A percentile compares a stretch with the other conserved stretches of the same genome.
phyloP scores from a whole-genome alignment of 1,284 basidiomycete genomes.

The Boletus semigastroideus region DNA sequence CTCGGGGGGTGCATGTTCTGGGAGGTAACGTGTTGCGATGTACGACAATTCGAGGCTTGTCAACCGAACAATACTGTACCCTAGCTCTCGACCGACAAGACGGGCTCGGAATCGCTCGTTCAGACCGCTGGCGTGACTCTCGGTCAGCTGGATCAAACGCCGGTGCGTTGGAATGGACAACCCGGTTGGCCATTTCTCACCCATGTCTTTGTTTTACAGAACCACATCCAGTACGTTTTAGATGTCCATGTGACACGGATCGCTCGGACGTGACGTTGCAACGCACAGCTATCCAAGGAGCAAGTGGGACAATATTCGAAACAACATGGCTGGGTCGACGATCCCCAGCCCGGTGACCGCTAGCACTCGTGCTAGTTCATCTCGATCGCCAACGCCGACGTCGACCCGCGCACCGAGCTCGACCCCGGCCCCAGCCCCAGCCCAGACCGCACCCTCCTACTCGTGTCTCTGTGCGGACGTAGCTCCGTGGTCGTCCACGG shows the following conservation, averaged over 20 bases:
- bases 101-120: slow-evolving; percentile 56
- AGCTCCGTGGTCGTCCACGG: slow-evolving; percentile 48
- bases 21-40: slow-evolving; percentile 46
- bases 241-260: neutral
- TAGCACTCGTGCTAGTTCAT: neutral
- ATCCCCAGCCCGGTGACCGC: slow-evolving; percentile 15
- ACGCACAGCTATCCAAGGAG: slow-evolving; percentile 55
- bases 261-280: neutral
- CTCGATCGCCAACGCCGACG: slow-evolving; percentile 19
- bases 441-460: neutral
- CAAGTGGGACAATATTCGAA: slow-evolving; percentile 68
- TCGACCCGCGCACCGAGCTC: slow-evolving; percentile 17
- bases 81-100: slow-evolving; percentile 65
- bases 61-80: neutral
- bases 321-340: slow-evolving; percentile 50
- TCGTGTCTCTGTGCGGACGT: slow-evolving; percentile 48
- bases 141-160: slow-evolving; percentile 57
- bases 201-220: slow-evolving; percentile 33
- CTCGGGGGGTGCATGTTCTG: slow-evolving; percentile 83
- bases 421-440: slow-evolving; percentile 23
- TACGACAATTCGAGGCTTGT: too few species aligned
- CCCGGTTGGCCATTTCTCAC: too few species aligned
- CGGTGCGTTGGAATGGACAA: slow-evolving; percentile 22
- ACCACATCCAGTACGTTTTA: slow-evolving; percentile 59
- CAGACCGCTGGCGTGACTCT: slow-evolving; percentile 46